Evolutionary conservation across 2,329 filamentous ascomycete species (phyloP).

Genomic region (Apiospora arundinis): DNA sequence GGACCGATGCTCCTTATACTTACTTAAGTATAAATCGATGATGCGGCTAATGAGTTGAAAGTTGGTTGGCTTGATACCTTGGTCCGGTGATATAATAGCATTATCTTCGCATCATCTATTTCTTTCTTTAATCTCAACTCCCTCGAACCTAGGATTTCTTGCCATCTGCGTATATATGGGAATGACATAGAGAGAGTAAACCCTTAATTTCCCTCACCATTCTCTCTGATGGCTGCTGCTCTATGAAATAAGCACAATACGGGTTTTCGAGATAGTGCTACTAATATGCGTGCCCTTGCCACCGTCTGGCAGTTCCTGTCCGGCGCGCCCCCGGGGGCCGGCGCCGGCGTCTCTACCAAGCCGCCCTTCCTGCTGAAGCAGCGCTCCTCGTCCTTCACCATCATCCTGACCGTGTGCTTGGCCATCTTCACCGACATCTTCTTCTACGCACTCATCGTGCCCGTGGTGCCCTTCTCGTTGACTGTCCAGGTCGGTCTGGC

Average conservation of each 20-base stretch:
- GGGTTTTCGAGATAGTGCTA: not conserved
- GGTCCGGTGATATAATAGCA: not conserved
- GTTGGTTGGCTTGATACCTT: not conserved
- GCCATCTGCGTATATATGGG: not conserved
- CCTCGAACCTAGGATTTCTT: not conserved
- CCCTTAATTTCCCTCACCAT: not conserved
- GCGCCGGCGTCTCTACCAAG: conserved; percentile 33
- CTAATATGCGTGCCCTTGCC: conserved; percentile 29
- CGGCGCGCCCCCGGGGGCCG: conserved; percentile 31
- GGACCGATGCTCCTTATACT: not conserved
- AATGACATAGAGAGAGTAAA: not conserved
- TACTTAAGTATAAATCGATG: not conserved
- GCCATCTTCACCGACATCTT: conserved; percentile 62
- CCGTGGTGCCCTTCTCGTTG: conserved; percentile 74
- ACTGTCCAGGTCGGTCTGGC: conserved; percentile 58
- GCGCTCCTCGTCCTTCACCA: conserved; percentile 49
- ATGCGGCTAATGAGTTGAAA: not conserved
- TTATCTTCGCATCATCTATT: conserved; percentile 5
- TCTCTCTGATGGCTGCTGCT: not conserved
- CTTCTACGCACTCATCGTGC: conserved; percentile 69
- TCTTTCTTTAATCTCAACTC: not conserved
- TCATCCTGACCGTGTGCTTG: conserved; percentile 42
- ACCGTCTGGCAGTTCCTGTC: conserved; percentile 37
- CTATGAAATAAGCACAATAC: not conserved
- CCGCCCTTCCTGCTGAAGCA: conserved; percentile 43